Evolutionary conservation across 2,329 filamentous ascomycete species (phyloP), one percentile per base, ranked within the genome.

Genomic region (Penicillium thymicola): DNA sequence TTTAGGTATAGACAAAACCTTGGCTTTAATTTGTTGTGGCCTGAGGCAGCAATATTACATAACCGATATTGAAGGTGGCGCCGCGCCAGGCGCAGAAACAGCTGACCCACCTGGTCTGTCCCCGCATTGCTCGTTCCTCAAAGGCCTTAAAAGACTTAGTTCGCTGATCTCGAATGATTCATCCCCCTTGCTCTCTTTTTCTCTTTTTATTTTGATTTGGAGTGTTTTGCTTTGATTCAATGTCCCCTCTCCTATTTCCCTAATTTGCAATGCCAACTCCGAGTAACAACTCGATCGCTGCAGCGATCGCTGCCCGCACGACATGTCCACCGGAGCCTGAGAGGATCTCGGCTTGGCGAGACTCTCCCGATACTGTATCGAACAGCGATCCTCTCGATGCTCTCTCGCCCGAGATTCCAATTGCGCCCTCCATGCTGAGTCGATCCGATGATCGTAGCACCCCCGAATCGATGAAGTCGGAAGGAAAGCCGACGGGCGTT

Each of bases 231-330:
- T 62, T 58, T 52, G 65, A 64, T 67, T 71, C 71, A 65, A 74
- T 75, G 72, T 71, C 64, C 68, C 64, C 64, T 64, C 63, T 64
- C 47, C 51, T 61, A 38, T 46, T 63, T 60, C 61, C 56, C 63
- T 75, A 59, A 74, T 69, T 68, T 66, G 67, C 70, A 72, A 82
- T 82, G 80, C 80, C 79, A 67, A 81, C 78, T 55, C 76, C 75
- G 65, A 77, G 73, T 70, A 65, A 72, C 74, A 76, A 69, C 70
- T 68, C 74, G 67, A 76, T 76, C 72, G 72, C 70, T 69, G 75
- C 75, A 66, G 71, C 72, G 59, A 66, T 76, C 64, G 73, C 76
- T 63, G 69, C 72, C 67, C 79, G 74, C 67, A 70, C 49, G 28
- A 51, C 78, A 59, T 82, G 80, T 69, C 80, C 79, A n/a, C 79